Evolutionary conservation across 192 early-diverging fungal genomes (phyloP), one percentile per base, ranked within the genome.

Genomic region (Martensiomyces pterosporus): DNA sequence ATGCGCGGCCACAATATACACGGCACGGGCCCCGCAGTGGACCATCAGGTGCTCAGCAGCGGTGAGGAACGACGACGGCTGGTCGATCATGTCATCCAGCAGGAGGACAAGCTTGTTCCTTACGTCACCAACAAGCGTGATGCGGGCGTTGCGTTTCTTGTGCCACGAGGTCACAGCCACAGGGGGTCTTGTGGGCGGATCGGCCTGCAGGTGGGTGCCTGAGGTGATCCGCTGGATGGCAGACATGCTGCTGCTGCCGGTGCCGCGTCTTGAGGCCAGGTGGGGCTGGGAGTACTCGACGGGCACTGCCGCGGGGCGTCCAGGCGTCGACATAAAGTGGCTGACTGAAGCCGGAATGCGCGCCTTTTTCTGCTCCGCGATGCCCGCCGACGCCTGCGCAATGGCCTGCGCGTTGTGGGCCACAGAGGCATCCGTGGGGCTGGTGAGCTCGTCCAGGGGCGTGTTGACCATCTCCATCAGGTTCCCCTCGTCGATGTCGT

Each of bases 1-100:
- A 50, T 99, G 97, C 4, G 92, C 92, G 0, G 91, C 93, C 47
- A 99, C 85, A 40, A 95, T 85, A 54, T 89, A 87, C 12, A 99
- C 92, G 19, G 75, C 75, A 50, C 83, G 83, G 4, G 86, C 89
- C 16, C 86, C 86, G 49, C 82, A 81, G 56, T 92, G 89, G 36
- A 79, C 80, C 53, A 91, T 84, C 55, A 98, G 73, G 53, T 91
- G 89, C 51, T 91, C 86, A 39, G 93, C 90, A 14, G 94, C 88
- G 48, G 92, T 88, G 57, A 94, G 64, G 62, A 94, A 95, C n/a
- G 93, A 88, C 49, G 85, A 80, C 46, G 87, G 82, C 17, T 80
- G 80, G 57, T 98, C 94, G 55, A 97, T 92, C 68, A 93, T 90
- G 60, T 99, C 94, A 78, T 99, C 94, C 82, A 94, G 84, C 53